Conservation (phyloP, 2,329 filamentous ascomycete species). For the Nigrospora sphaerica region DNA sequence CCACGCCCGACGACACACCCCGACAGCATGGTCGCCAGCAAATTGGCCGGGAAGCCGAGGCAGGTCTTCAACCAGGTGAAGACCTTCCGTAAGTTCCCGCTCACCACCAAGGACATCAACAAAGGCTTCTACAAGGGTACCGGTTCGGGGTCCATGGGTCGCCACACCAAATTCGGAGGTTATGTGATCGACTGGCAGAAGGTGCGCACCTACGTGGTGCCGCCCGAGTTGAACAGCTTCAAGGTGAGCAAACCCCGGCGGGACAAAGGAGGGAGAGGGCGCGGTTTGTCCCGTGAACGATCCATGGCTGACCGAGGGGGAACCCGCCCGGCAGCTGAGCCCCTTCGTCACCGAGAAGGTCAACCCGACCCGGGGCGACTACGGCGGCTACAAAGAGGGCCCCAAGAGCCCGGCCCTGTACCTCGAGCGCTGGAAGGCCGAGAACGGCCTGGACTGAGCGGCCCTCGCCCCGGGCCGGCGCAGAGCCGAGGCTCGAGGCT, state of each 20-base stretch:
- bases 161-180: conserved; percentile 74
- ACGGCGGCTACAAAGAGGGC: conserved; percentile 42
- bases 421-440: conserved; percentile 58
- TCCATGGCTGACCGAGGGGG: not conserved
- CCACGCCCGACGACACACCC: not conserved
- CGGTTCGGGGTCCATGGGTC: conserved; percentile 78
- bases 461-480: not conserved
- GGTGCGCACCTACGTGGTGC: conserved; percentile 85
- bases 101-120: conserved; percentile 90
- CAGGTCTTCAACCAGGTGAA: conserved; percentile 48
- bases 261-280: not conserved
- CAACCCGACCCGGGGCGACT: conserved; percentile 42
- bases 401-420: conserved; percentile 56
- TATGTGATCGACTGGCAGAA: conserved; percentile 81
- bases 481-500: no score
- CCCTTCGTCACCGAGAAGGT: conserved; percentile 67
- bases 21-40: not conserved
- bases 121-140: conserved; percentile 98
- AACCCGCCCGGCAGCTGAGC: conserved; percentile 51
- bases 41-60: conserved; percentile 47
- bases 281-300: not conserved
- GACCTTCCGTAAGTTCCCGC: conserved; percentile 64
- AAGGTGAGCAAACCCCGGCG: conserved; percentile 45
- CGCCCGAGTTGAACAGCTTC: conserved; percentile 60
- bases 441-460: conserved; percentile 54